These are phyloP conservation scores for Nicotiana tomentosiformis DNA, from an alignment of 257 asterid species.

Conservation along the genomic window DNA sequence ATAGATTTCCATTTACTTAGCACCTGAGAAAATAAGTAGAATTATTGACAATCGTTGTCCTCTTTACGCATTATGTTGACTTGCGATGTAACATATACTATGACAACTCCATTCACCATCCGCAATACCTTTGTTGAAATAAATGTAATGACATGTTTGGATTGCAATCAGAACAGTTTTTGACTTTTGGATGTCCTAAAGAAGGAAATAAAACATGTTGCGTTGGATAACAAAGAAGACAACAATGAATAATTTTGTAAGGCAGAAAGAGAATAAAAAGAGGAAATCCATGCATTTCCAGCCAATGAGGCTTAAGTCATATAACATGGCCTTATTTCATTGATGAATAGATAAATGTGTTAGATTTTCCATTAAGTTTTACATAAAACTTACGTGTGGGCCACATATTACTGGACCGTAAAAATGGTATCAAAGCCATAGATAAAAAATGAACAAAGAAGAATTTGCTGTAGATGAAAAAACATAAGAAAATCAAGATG, in stretches of 20 bases:
- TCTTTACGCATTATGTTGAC: neutral
- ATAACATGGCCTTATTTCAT: neutral
- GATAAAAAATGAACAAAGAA: too few relatives aligned
- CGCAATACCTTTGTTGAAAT: neutral
- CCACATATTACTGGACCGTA: too few relatives aligned
- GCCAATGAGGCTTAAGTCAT: too few relatives aligned
- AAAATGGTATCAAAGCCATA: too few relatives aligned
- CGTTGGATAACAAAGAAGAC: neutral
- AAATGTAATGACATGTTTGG: neutral
- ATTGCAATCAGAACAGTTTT: neutral
- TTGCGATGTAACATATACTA: neutral
- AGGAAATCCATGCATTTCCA: neutral
- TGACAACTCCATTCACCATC: neutral
- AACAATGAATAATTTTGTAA: too few relatives aligned
- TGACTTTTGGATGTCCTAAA: conserved; percentile 5
- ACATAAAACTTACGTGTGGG: too few relatives aligned
- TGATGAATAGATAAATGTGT: neutral
- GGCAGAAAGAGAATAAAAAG: neutral
- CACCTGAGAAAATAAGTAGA: neutral
- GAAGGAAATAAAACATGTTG: neutral
- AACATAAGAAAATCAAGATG: too few relatives aligned
- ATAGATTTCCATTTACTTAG: conserved; percentile 10
- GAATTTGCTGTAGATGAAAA: too few relatives aligned
- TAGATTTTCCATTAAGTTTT: too few relatives aligned
- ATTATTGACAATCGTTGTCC: neutral